Percentiles rank a stretch among this genome's conserved stretches.
phyloP scores from a whole-genome alignment of 1,284 basidiomycete genomes.

The Cryptococcus jaspeensis region DNA sequence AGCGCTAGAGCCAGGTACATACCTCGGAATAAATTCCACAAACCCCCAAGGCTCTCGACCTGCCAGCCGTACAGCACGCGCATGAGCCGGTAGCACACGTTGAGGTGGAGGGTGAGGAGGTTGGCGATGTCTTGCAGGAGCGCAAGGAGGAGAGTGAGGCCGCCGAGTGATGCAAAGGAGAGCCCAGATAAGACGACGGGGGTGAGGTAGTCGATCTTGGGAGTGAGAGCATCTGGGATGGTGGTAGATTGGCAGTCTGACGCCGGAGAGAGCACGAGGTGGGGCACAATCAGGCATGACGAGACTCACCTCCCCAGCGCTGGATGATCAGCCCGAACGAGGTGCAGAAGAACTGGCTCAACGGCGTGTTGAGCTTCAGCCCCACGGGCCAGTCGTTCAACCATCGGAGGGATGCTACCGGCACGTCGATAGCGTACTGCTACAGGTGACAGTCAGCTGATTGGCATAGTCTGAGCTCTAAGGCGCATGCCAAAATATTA shows the following conservation, averaged over 20 bases:
- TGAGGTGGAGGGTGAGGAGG: conserved; percentile 68
- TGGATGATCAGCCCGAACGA: conserved; percentile 64
- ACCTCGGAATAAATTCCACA: conserved; percentile 97
- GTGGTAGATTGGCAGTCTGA: neutral
- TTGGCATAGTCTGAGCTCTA: neutral
- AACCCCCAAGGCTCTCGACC: conserved; percentile 62
- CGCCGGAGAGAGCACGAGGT: neutral
- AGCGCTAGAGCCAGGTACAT: no score
- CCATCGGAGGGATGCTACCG: conserved; percentile 57
- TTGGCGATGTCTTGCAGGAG: conserved; percentile 29
- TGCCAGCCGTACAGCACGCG: conserved; percentile 65
- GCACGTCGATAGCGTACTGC: conserved; percentile 14
- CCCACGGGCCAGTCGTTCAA: conserved; percentile 94
- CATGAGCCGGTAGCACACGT: conserved; percentile 67
- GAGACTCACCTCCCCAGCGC: conserved; percentile 67
- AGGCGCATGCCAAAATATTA: neutral
- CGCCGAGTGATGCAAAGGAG: conserved; percentile 21
- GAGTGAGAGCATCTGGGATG: conserved; percentile 15
- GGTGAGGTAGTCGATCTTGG: conserved; percentile 11
- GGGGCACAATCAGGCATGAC: neutral
- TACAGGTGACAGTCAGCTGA: neutral
- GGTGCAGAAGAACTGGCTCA: conserved; percentile 76
- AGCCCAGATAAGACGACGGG: conserved; percentile 7
- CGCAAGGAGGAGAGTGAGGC: conserved; percentile 35
- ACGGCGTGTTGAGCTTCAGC: conserved; percentile 90